Evolutionary conservation across 805 yeast species (phyloP), one percentile per base, ranked within the genome.

Genomic region (Starmera quercuum): DNA sequence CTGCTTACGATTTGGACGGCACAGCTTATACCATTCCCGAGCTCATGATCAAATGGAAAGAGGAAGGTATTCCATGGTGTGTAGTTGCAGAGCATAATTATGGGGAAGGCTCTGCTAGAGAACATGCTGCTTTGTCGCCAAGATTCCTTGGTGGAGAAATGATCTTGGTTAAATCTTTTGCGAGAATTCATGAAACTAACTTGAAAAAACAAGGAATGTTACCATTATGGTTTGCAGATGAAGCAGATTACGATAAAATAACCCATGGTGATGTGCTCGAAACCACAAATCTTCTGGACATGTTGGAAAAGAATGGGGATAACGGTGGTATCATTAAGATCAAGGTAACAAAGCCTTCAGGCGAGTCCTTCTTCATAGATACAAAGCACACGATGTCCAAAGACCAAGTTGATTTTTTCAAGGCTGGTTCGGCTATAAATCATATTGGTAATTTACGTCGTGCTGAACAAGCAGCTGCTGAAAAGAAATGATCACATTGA

Each of bases 31-130:
- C 87, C 19, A 92, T 92, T 44, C 98, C 98, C n/a, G 97, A 86
- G 47, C 71, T 88, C 39, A 92, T 92, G 96, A 82, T 79, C 61
- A 83, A 83, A 60, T 92, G 97, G 97, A 88, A 90, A 59, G 66
- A 76, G 33, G 92, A 85, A 40, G 47, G 61, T 13, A 73, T 83
- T 48, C 92, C 94, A 15, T 90, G 98, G 98, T 72, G 78, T 45
- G 97, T 92, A 29, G 82, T 92, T 44, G 97, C 97, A 35, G 98
- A 92, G 60, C 95, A 92, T 58, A 90, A 90, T 63, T 92, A 90
- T 54, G 98, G 98, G 64, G 98, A 90, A 68, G 98, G 98, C 51
- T 88, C 97, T 32, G 97, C 98, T 21, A 83, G 98, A 73, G 98
- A 90, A 61, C 98, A 90, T 54, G 98, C 98, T 30, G 97, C 97